Conservation (phyloP, 192 early-diverging fungal genomes). For the Spizellomyces punctatus region DNA sequence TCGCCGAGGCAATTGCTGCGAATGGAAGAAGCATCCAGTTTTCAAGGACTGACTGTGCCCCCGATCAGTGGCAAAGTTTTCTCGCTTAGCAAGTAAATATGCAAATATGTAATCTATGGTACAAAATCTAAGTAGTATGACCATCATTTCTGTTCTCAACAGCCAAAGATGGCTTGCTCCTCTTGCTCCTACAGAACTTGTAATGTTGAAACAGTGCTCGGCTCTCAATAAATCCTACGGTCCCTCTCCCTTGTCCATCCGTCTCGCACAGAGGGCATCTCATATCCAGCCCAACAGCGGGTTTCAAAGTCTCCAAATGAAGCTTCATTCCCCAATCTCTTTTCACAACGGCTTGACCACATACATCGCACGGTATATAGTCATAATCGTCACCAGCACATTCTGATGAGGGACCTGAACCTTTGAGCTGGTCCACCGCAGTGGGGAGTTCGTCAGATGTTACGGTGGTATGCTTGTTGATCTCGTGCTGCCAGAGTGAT, state of each 20-base stretch:
- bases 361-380: conserved; percentile 53
- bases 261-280: conserved; percentile 41
- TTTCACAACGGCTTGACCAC: conserved; percentile 54
- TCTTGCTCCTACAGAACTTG: conserved; percentile 52
- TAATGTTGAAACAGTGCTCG: conserved; percentile 60
- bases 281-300: conserved; percentile 55
- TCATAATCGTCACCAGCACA: conserved; percentile 41
- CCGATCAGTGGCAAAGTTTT: too few species aligned
- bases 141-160: too few species aligned
- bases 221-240: conserved; percentile 48
- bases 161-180: neutral
- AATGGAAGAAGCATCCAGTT: too few species aligned
- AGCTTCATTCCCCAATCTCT: conserved; percentile 55
- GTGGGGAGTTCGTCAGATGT: conserved; percentile 33
- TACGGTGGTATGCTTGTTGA: conserved; percentile 49
- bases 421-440: conserved; percentile 28
- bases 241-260: conserved; percentile 10
- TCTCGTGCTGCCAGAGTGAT: conserved; percentile 48
- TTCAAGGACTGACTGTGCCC: too few species aligned
- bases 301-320: conserved; percentile 60
- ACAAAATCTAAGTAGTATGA: too few species aligned
- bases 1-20: too few species aligned
- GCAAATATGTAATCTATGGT: too few species aligned
- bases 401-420: neutral
- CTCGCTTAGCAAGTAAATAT: too few species aligned